Evolutionary conservation across 208 protist species (phyloP), one percentile per base, ranked within the genome.

Genomic region (Leishmania major): DNA sequence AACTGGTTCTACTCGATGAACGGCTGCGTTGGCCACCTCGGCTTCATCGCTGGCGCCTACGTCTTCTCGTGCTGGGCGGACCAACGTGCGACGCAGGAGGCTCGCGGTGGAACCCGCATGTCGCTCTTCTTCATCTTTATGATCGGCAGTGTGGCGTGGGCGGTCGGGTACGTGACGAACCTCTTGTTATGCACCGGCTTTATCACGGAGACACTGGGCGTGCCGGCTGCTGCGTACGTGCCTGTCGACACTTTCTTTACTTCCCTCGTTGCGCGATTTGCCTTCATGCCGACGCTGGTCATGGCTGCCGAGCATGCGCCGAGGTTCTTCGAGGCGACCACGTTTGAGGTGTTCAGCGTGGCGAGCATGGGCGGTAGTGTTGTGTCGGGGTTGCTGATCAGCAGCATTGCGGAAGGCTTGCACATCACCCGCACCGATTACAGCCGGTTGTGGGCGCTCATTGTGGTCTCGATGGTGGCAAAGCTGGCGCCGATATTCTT

Each of bases 261-360:
- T 47, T 82, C 77, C 28, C 45, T 89, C 35, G 89, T 90, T 57
- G 80, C 79, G 31, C 89, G 89, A 78, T 91, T 92, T 60, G 89
- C 89, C 51, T 91, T 91, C 70, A 92, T 92, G 89, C 89, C 89
- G 35, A 88, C 87, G 45, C 59, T 92, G 19, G 78, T 78, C 13
- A 85, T 92, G 81, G 89, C 89, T 25, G 86, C 89, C 37, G 89
- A 92, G 77, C 87, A 89, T 83, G 82, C 87, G n/a, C 89, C 89
- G 51, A 86, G 83, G 78, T 78, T 75, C 76, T 91, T 90, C 49
- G 85, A 90, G 81, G 85, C 85, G 37, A 91, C 85, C 31, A 75
- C 83, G 8, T 89, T 92, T 31, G 89, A 92, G 43, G 79, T 92
- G 17, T 90, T 92, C 82, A 88, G 84, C 57, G 84, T 89, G 10